Evolutionary conservation across 257 asterid species (phyloP), one percentile per base, ranked within the genome.

Genomic region (Jasminum sambac): DNA sequence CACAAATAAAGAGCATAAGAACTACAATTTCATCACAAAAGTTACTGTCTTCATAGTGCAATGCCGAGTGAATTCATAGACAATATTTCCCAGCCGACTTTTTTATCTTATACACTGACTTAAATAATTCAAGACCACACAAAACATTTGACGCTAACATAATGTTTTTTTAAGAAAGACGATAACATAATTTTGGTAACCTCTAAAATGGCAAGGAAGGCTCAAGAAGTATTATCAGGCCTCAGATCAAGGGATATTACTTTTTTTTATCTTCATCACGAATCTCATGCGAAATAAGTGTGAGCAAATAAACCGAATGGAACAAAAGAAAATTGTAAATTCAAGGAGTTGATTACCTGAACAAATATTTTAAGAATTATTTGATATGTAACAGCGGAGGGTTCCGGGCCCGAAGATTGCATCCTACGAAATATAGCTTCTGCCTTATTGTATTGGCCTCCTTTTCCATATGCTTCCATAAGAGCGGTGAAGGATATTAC

Each of bases 381-480:
- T 78, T 95, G 99, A 83, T 95, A 91, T 7, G 99, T 95, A 64
- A 91, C 71, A 61, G 99, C 98, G 71, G 99, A 95, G 74, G 99
- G 99, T 74, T 95, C 97, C 17, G 99, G 99, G 60, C 98, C 97
- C 30, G 93, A 83, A 60, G 88, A 80, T 80, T 87, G 99, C 98
- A 95, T 95, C 79, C 89, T 82, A 69, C 95, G 87, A 77, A 95
- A 95, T 75, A 91, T 79, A n/a, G 90, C 90, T 85, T 95, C 97
- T 50, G 99, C 98, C 77, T 91, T 88, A 80, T 72, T 83, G 79
- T 72, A 86, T 71, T 89, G 93, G 60, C 96, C 86, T 42, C 93
- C 97, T 83, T 77, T 91, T 64, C 98, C 98, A 67, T 95, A 91
- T 39, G 99, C 94, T 81, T 95, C 99, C 96, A 95, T 91, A 48